Percentiles rank a stretch among this genome's conserved stretches.
These are phyloP conservation scores for Ceriops decandra DNA, from an alignment of 345 rosid species.

Conservation along the genomic window DNA sequence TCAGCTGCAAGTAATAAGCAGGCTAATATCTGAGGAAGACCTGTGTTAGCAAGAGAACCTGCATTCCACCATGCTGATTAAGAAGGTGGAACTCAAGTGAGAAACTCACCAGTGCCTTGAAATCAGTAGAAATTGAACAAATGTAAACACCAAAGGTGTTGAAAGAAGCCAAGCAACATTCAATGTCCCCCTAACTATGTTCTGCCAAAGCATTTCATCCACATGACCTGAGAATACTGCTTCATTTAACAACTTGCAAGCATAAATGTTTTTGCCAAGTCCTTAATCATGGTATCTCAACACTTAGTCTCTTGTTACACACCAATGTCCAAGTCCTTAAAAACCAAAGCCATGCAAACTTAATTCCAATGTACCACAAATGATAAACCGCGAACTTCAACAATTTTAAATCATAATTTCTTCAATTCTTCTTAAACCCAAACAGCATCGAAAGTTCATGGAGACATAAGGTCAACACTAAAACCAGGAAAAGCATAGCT, in stretches of 20 bases:
- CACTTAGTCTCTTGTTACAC: background rate
- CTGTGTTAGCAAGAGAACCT: slow-evolving; percentile 23
- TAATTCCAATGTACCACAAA: background rate
- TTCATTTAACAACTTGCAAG: background rate
- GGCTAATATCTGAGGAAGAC: slow-evolving; percentile 9
- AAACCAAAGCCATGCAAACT: slow-evolving; percentile 3
- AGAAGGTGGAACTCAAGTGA: slow-evolving; percentile 26
- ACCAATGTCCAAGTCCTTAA: background rate
- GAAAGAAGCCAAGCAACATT: slow-evolving; percentile 9
- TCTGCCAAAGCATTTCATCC: background rate
- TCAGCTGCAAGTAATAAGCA: slow-evolving; percentile 19
- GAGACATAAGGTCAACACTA: background rate
- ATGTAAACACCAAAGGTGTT: slow-evolving; percentile 17
- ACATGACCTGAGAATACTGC: slow-evolving; percentile 3
- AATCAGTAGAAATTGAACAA: slow-evolving; percentile 22
- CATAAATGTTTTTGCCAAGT: background rate
- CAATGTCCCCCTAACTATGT: slow-evolving; percentile 7
- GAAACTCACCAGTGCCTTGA: slow-evolving; percentile 26
- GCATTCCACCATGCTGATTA: slow-evolving; percentile 28
- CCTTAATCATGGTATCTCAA: background rate
- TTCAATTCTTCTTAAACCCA: background rate
- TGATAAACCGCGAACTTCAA: background rate
- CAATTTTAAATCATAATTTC: background rate
- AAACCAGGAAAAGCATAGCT: background rate
- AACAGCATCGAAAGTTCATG: background rate